These are phyloP conservation scores for Sclerotinia trifoliorum DNA, from an alignment of 2,329 filamentous ascomycete genomes.

Conservation along the genomic window DNA sequence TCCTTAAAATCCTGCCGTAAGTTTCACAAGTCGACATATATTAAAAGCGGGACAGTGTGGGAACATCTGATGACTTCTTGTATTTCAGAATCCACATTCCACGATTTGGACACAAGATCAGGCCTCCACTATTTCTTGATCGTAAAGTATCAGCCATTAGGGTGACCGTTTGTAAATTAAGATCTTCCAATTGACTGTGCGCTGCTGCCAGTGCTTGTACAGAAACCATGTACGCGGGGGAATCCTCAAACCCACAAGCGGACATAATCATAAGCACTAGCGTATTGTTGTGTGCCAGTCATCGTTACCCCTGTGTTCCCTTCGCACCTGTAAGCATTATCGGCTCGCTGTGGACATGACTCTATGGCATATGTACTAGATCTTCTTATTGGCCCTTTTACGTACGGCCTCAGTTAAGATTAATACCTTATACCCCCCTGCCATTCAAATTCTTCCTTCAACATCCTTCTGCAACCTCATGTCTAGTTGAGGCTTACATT, in stretches of 20 bases:
- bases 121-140: not conserved
- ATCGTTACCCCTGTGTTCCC: not conserved
- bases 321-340: not conserved
- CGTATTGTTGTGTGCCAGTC: not conserved
- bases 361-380: not conserved
- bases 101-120: not conserved
- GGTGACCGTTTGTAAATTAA: not conserved
- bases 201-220: not conserved
- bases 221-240: not conserved
- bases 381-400: not conserved
- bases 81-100: not conserved
- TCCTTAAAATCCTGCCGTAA: not conserved
- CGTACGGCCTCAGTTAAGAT: slow-evolving; percentile 8
- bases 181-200: not conserved
- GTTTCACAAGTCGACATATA: not conserved
- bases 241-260: not conserved
- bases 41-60: not conserved
- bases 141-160: not conserved
- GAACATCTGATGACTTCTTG: not conserved
- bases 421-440: not conserved
- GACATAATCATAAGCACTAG: slow-evolving; percentile 2
- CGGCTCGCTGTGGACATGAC: not conserved
- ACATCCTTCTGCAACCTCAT: slow-evolving; percentile 22
- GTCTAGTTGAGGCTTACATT: not conserved
- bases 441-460: slow-evolving; percentile 12